Evolutionary conservation across 345 rosid genomes (phyloP).

Genomic region (Diplotaxis tenuifolia): DNA sequence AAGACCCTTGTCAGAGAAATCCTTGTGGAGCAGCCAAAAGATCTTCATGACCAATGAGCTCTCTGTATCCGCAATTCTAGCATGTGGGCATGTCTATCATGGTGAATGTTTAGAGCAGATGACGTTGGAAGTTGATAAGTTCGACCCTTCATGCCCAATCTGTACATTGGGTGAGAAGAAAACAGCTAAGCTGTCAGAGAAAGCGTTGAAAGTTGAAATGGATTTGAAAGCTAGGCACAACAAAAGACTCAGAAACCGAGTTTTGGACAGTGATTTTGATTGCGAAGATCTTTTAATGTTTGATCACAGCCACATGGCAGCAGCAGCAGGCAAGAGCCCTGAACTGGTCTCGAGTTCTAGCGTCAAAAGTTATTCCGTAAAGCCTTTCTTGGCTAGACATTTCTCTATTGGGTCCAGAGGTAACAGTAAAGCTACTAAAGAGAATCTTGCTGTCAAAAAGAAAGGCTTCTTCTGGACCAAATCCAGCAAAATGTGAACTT

Average conservation of each 20-base stretch:
- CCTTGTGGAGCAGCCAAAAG: constrained; percentile 75
- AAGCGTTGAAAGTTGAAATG: constrained; percentile 72
- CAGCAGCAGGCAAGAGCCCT: constrained; percentile 46
- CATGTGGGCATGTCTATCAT: constrained; percentile 95
- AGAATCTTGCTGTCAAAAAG: constrained; percentile 52
- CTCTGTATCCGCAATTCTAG: constrained; percentile 69
- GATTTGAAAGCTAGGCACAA: constrained; percentile 62
- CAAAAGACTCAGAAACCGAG: constrained; percentile 65
- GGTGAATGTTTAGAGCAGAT: constrained; percentile 92
- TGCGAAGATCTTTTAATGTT: constrained; percentile 42
- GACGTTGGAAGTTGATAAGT: constrained; percentile 74
- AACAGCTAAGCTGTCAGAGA: constrained; percentile 68
- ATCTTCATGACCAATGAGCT: constrained; percentile 60
- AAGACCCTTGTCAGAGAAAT: constrained; percentile 72
- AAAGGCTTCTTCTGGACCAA: constrained; percentile 90
- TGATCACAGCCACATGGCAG: constrained; percentile 42
- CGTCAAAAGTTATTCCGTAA: constrained; percentile 49
- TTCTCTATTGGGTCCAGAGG: constrained; percentile 79
- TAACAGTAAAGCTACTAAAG: constrained; percentile 42
- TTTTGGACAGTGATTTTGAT: constrained; percentile 60
- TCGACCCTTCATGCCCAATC: constrained; percentile 88
- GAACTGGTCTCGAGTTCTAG: constrained; percentile 65
- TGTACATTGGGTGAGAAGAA: constrained; percentile 86
- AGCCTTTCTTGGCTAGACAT: constrained; percentile 71
- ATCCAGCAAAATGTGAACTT: constrained; percentile 68